Evolutionary conservation across 2,329 filamentous ascomycete genomes (phyloP).

Genomic region (Orbilia javanica): DNA sequence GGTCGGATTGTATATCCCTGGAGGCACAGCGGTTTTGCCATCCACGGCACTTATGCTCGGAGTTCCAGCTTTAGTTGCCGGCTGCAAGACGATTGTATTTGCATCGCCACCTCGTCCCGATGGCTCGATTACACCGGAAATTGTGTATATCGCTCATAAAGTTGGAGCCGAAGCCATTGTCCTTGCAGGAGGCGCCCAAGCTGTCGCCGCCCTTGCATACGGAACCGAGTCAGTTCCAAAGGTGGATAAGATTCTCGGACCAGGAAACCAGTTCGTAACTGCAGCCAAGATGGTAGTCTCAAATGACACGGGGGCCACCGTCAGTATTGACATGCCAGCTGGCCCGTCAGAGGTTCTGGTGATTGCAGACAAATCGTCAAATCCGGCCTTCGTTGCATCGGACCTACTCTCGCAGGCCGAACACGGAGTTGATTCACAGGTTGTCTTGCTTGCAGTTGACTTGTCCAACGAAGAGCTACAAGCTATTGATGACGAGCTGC

Average conservation of each 20-base stretch:
- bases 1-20: conserved; percentile 95
- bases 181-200: conserved; percentile 93
- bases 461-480: conserved; percentile 78
- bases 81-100: conserved; percentile 93
- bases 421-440: conserved; percentile 95
- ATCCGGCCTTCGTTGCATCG: conserved; percentile 94
- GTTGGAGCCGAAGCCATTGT: conserved; percentile 96
- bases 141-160: conserved; percentile 97
- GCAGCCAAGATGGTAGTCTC: conserved; percentile 98
- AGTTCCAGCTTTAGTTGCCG: conserved; percentile 96
- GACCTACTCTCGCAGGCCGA: conserved; percentile 96
- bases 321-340: conserved; percentile 98
- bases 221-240: conserved; percentile 94
- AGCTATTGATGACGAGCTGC: conserved; percentile 91
- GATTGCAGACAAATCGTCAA: conserved; percentile 86
- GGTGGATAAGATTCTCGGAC: conserved; percentile 98
- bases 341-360: conserved; percentile 98
- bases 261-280: conserved; percentile 98
- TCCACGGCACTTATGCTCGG: conserved; percentile 98
- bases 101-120: conserved; percentile 91
- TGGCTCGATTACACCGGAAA: conserved; percentile 92
- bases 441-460: conserved; percentile 87
- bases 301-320: conserved; percentile 95
- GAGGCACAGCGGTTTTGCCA: conserved; percentile 95
- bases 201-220: conserved; percentile 95